Evolutionary conservation across 2,329 filamentous ascomycete genomes (phyloP).

Genomic region (Scedosporium apiospermum): DNA sequence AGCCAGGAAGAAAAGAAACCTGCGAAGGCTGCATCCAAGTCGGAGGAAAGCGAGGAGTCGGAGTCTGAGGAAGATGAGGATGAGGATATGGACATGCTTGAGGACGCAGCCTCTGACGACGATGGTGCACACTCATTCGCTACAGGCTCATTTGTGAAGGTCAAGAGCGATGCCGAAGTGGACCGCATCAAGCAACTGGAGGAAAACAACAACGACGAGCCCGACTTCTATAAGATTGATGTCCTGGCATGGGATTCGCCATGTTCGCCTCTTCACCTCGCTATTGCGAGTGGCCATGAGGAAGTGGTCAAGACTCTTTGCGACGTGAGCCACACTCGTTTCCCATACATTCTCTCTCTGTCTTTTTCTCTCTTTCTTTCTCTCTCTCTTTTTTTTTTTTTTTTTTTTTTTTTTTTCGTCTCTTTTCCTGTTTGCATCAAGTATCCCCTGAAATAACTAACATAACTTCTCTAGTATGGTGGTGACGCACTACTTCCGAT

Average conservation of each 20-base stretch:
- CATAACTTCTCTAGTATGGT: conserved; percentile 46
- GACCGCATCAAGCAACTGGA: conserved; percentile 37
- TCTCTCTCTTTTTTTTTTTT: neutral
- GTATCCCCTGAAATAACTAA: neutral
- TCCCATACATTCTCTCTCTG: neutral
- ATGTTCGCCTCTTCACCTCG: conserved; percentile 66
- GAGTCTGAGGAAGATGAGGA: conserved; percentile 23
- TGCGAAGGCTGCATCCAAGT: neutral
- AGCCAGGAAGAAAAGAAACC: conserved; percentile 1
- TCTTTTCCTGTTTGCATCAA: conserved; percentile 10
- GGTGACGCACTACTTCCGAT: conserved; percentile 68
- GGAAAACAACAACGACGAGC: conserved; percentile 50
- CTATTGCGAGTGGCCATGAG: conserved; percentile 63
- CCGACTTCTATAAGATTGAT: conserved; percentile 73
- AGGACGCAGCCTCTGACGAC: conserved; percentile 38
- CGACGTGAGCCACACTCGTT: conserved; percentile 28
- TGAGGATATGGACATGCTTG: conserved; percentile 36
- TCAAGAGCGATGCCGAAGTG: conserved; percentile 37
- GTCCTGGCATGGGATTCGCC: conserved; percentile 71
- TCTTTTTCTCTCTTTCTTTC: neutral
- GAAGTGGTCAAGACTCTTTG: conserved; percentile 62
- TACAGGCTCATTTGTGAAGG: conserved; percentile 68
- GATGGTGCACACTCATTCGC: conserved; percentile 38
- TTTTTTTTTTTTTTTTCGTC: neutral
- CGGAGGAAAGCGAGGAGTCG: conserved; percentile 12